A percentile compares a stretch with the other conserved stretches of the same genome.
Conservation (phyloP, 108 stramenopile species). For the Discostella pseudostelligera region DNA sequence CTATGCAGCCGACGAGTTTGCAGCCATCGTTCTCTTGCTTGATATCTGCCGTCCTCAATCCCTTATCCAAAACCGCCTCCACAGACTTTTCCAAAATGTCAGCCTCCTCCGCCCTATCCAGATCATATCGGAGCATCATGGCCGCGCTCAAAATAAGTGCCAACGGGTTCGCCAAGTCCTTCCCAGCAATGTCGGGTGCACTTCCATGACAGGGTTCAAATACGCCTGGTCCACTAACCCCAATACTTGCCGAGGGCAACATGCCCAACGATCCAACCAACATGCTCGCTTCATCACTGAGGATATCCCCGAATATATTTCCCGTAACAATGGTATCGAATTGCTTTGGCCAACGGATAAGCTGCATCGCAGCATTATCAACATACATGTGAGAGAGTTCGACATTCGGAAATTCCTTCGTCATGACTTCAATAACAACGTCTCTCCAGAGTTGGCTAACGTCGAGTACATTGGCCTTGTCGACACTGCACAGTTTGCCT, state of each 20-base stretch:
- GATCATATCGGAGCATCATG: conserved; percentile 97
- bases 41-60: conserved; percentile 91
- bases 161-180: conserved; percentile 96
- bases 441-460: conserved; percentile 97
- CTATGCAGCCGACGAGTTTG: conserved; percentile 84
- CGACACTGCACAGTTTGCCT: conserved; percentile 93
- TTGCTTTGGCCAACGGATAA: conserved; percentile 97
- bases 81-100: conserved; percentile 86
- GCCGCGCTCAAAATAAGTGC: conserved; percentile 98
- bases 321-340: conserved; percentile 98
- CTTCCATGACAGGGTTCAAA: conserved; percentile 99
- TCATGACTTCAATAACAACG: conserved; percentile 88
- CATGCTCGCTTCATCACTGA: conserved; percentile 97
- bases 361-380: conserved; percentile 99
- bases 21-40: conserved; percentile 88
- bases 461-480: conserved; percentile 99
- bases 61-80: conserved; percentile 87
- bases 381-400: conserved; percentile 98
- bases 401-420: conserved; percentile 87
- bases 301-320: conserved; percentile 99
- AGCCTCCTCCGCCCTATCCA: conserved; percentile 89
- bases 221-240: conserved; percentile 95
- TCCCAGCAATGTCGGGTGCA: conserved; percentile 97
- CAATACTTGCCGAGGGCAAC: conserved; percentile 96
- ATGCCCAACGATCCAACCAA: conserved; percentile 97